Evolutionary conservation across 2,329 filamentous ascomycete genomes (phyloP).

Genomic region (Fusarium sublunatum): DNA sequence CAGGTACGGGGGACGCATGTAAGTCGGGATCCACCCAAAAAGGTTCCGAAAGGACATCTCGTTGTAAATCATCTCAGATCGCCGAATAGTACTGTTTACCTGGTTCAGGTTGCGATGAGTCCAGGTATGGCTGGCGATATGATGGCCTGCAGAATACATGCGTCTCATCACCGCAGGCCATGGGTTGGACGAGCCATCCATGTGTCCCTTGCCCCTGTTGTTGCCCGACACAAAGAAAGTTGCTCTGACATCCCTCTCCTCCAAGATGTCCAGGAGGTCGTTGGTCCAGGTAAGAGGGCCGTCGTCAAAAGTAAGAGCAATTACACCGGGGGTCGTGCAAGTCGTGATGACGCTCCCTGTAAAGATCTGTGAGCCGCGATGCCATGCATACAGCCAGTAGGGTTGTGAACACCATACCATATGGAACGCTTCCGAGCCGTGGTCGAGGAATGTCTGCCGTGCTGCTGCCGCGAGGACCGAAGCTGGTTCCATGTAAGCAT

Average conservation of each 20-base stretch:
- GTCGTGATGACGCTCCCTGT: conserved; percentile 51
- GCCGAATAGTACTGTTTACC: conserved; percentile 50
- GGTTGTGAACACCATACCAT: conserved; percentile 46
- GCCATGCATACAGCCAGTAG: conserved; percentile 19
- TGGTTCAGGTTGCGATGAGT: conserved; percentile 58
- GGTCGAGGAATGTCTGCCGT: conserved; percentile 50
- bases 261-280: conserved; percentile 54
- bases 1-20: conserved; percentile 60
- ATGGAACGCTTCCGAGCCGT: conserved; percentile 51
- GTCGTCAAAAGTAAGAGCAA: conserved; percentile 62
- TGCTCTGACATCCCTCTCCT: conserved; percentile 48
- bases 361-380: conserved; percentile 29
- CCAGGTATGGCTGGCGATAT: conserved; percentile 61
- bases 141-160: conserved; percentile 58
- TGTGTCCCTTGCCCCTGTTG: conserved; percentile 55
- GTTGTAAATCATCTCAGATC: conserved; percentile 56
- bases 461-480: conserved; percentile 47
- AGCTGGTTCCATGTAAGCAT: conserved; percentile 42
- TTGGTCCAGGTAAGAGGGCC: conserved; percentile 58
- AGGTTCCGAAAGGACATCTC: conserved; percentile 59
- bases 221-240: conserved; percentile 59
- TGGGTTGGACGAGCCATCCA: conserved; percentile 51
- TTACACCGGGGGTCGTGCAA: conserved; percentile 50
- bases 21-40: conserved; percentile 56
- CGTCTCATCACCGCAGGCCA: conserved; percentile 55